These are phyloP conservation scores for Mycothermus thermophilus DNA, from an alignment of 495 filamentous ascomycete genomes.

Conservation along the genomic window DNA sequence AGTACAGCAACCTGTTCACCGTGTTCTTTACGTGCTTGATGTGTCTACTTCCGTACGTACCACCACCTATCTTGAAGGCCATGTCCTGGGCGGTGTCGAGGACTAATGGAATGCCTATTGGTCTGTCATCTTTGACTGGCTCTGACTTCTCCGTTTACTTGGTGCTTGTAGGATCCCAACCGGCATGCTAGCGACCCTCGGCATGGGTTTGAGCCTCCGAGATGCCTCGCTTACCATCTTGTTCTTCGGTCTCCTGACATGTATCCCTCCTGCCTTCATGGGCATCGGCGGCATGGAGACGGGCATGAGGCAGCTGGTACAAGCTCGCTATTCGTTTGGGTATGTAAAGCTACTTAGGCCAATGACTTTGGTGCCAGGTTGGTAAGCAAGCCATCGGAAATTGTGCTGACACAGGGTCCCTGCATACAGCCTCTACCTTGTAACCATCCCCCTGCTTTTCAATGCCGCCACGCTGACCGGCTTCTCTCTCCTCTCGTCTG, in stretches of 20 bases:
- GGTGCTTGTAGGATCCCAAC: conserved; percentile 43
- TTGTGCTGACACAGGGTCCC: conserved; percentile 1
- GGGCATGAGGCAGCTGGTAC: conserved; percentile 42
- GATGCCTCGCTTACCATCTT: conserved; percentile 42
- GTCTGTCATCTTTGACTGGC: no score
- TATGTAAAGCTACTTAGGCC: conserved; percentile 9
- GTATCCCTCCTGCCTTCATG: conserved; percentile 40
- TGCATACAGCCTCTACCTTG: conserved; percentile 18
- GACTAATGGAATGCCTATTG: no score
- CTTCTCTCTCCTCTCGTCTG: conserved; percentile 28
- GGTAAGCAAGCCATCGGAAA: no score
- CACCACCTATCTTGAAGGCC: no score
- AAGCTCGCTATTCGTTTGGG: conserved; percentile 43
- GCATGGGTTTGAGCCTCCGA: conserved; percentile 37
- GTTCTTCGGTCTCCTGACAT: conserved; percentile 40
- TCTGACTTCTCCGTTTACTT: neutral
- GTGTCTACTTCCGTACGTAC: conserved; percentile 31
- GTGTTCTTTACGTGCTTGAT: conserved; percentile 32
- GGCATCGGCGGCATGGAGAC: conserved; percentile 37
- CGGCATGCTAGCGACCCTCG: conserved; percentile 37
- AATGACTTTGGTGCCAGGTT: no score
- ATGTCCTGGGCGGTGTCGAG: no score
- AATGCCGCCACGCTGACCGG: conserved; percentile 31
- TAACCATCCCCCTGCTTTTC: conserved; percentile 26
- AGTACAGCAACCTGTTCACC: conserved; percentile 38